Evolutionary conservation across 208 protist genomes (phyloP).

Genomic region (Leishmania tropica): DNA sequence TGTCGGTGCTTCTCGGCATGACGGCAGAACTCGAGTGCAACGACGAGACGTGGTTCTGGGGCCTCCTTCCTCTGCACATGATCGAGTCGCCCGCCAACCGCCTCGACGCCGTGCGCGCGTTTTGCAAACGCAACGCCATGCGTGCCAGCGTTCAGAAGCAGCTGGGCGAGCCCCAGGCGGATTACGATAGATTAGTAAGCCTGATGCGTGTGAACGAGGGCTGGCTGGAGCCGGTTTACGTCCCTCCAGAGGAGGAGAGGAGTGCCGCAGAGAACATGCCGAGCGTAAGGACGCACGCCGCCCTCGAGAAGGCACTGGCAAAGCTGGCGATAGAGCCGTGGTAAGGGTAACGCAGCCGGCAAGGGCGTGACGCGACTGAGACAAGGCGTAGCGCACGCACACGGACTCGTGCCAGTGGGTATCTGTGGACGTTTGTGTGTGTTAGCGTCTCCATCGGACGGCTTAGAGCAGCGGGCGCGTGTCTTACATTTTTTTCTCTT

Average conservation of each 20-base stretch:
- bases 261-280: constrained; percentile 51
- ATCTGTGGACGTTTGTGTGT: neutral
- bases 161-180: constrained; percentile 13
- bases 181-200: constrained; percentile 44
- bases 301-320: constrained; percentile 58
- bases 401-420: neutral
- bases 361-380: neutral
- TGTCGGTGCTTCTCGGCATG: constrained; percentile 66
- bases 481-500: neutral
- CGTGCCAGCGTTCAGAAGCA: constrained; percentile 38
- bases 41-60: constrained; percentile 83
- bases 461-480: neutral
- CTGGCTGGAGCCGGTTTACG: constrained; percentile 46
- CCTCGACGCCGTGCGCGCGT: constrained; percentile 56
- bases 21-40: constrained; percentile 70
- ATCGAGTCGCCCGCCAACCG: constrained; percentile 52
- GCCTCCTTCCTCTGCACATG: constrained; percentile 80
- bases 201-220: constrained; percentile 44
- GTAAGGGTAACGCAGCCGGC: constrained; percentile 6
- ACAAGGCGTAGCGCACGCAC: neutral
- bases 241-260: constrained; percentile 30
- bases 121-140: constrained; percentile 77
- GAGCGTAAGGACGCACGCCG: constrained; percentile 67
- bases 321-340: constrained; percentile 27
- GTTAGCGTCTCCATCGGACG: neutral